Base-by-base conservation (phyloP, 768 basidiomycete genomes). In the Auricularia sp. region DNA sequence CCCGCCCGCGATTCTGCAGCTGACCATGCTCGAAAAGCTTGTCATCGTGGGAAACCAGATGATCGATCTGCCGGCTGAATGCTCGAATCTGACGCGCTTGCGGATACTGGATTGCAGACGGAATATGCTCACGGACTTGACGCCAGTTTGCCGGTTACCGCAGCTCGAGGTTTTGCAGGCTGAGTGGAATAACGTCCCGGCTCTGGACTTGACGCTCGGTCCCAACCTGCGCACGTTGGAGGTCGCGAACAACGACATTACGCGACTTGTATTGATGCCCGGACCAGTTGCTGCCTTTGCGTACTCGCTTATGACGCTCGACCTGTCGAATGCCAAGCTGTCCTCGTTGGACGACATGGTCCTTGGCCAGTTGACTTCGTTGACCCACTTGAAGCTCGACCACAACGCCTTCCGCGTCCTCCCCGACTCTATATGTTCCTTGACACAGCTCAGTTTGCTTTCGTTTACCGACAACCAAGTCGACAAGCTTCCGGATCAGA, bases 401-500 rank as follows among this genome's bases (percentile, higher is more conserved):
- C 86, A 92, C 77, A 98, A 98, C 75, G 81, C 87, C 42, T 87
- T 98, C 71, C 87, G 87, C 4, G 78, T 83, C 8, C 83, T 98
- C 23, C 94, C 96, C 0, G 87, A 93, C n/a, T 83, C 85, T 34
- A 76, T 98, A 8, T 91, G 89, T 58, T 82, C 87, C 23, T 84
- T 98, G 51, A 76, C 74, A 33, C 82, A 82, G 65, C 84, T 99
- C 39, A 80, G 86, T 68, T 78, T 77, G 0, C 82, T 99, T 6
- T 90, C 89, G 11, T 92, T 91, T 71, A 90, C 91, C n/a, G 91
- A 98, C 74, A 98, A 98, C 76, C 83, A 87, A 68, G 81, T 99
- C 21, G 84, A 84, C 63, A 75, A 80, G 16, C 80, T 98, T 0
- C 97, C 97, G 0, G 73, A 78, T 11, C 84, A 83, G 51, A 86